A percentile compares a stretch with the other conserved stretches of the same genome.
phyloP scores from a whole-genome alignment of 2,329 filamentous ascomycete genomes.

The Erysiphe pisi region DNA sequence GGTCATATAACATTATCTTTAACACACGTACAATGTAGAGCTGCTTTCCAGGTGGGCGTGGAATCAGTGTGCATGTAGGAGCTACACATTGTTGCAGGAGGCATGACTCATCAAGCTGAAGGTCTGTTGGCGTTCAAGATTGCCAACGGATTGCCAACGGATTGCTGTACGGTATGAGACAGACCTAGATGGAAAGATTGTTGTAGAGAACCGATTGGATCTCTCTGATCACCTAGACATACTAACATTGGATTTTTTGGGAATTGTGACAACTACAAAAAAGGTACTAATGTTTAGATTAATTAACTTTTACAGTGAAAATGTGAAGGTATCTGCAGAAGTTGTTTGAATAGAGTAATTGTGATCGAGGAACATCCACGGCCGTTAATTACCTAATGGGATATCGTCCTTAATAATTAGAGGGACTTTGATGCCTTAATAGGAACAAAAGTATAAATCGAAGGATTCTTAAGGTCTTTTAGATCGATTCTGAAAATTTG shows the following conservation, averaged over 20 bases:
- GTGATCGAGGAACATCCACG: too few relatives aligned
- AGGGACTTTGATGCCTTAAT: too few relatives aligned
- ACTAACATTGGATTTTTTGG: neutral
- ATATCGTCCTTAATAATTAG: too few relatives aligned
- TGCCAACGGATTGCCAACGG: constrained; percentile 10
- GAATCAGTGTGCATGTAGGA: neutral
- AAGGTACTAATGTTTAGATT: neutral
- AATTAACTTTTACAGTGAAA: neutral
- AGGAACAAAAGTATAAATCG: too few relatives aligned
- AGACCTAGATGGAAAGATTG: neutral
- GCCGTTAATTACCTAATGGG: too few relatives aligned
- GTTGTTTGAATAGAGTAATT: too few relatives aligned
- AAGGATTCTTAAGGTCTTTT: too few relatives aligned
- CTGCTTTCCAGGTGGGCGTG: neutral
- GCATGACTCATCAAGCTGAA: neutral
- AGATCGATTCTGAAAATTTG: too few relatives aligned
- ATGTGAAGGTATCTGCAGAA: neutral
- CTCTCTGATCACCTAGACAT: neutral
- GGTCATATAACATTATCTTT: neutral
- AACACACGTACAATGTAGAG: neutral
- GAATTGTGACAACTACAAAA: neutral
- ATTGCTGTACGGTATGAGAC: neutral
- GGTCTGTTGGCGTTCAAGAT: neutral
- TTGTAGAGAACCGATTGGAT: neutral
- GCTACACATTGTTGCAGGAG: constrained; percentile 11